Conservation (phyloP, 2,329 filamentous ascomycete species). For the Ceratocystis alfenasii region DNA sequence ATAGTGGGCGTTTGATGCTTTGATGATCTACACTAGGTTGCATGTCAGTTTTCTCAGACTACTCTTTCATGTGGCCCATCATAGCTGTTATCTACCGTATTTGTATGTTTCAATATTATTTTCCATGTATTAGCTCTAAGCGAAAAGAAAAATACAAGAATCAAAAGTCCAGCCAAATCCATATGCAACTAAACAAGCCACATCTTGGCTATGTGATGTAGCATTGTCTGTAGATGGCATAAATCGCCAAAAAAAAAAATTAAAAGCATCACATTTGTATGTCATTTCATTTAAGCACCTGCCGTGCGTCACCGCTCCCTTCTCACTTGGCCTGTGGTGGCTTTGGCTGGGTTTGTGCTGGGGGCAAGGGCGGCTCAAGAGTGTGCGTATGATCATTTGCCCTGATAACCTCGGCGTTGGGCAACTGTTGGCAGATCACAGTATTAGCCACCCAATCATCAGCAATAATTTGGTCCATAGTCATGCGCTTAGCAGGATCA, state of each 20-base stretch:
- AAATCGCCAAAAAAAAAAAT: background rate
- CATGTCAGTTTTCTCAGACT: too few relatives aligned
- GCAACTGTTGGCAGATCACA: conserved; percentile 69
- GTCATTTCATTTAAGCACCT: background rate
- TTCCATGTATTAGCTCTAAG: background rate
- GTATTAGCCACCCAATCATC: conserved; percentile 86
- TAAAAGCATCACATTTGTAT: background rate
- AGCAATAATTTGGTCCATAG: conserved; percentile 70
- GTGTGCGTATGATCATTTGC: conserved; percentile 73
- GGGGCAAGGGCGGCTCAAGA: conserved; percentile 56
- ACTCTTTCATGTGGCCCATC: too few relatives aligned
- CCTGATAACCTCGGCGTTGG: conserved; percentile 54
- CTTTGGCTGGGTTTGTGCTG: conserved; percentile 25
- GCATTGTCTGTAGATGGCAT: background rate
- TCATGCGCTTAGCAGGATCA: conserved; percentile 70
- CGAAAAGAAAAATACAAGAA: background rate
- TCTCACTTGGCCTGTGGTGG: conserved; percentile 9
- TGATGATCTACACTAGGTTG: too few relatives aligned
- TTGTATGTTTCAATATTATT: too few relatives aligned
- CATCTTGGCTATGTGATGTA: background rate
- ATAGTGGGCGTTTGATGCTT: too few relatives aligned
- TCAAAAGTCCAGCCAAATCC: background rate
- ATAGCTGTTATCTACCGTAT: too few relatives aligned
- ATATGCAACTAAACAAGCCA: background rate
- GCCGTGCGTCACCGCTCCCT: too few relatives aligned